phyloP scores from a whole-genome alignment of 257 asterid genomes.

The Paraleonurus japonicus region DNA sequence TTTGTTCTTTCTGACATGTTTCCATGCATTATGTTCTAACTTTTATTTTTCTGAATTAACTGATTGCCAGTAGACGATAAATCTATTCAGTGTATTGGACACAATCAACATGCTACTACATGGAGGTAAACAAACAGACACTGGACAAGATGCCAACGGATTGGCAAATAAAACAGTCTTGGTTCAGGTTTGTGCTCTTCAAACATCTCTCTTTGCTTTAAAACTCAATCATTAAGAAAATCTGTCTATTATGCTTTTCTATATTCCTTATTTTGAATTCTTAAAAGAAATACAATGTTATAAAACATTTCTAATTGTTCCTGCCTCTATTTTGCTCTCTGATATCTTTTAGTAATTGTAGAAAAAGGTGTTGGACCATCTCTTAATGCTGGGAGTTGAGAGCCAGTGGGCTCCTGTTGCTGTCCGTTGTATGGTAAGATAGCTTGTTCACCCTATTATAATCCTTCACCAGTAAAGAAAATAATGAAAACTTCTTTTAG shows the following conservation, averaged over 20 bases:
- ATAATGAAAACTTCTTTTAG: neutral
- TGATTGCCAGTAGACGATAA: constrained; percentile 86
- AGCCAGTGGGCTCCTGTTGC: constrained; percentile 97
- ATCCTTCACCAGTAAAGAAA: neutral
- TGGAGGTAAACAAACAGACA: constrained; percentile 73
- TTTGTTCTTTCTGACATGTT: constrained; percentile 4
- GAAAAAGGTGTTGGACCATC: constrained; percentile 84
- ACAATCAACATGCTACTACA: constrained; percentile 70
- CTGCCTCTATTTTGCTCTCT: constrained; percentile 6
- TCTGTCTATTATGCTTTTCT: neutral
- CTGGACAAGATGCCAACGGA: constrained; percentile 59
- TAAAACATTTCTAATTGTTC: constrained; percentile 2
- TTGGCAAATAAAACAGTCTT: constrained; percentile 71
- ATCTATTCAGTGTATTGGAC: constrained; percentile 83
- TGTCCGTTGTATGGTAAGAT: constrained; percentile 81
- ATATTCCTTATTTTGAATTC: neutral
- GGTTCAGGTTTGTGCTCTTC: constrained; percentile 72
- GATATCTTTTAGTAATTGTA: constrained; percentile 35
- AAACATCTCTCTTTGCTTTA: constrained; percentile 22
- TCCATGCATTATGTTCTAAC: constrained; percentile 36
- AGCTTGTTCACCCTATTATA: constrained; percentile 8
- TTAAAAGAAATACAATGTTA: neutral
- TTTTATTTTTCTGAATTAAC: constrained; percentile 29
- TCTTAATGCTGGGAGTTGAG: constrained; percentile 91
- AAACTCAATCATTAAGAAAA: neutral